Percentiles rank a stretch among this genome's conserved stretches.
Evolutionary conservation across 139 green algal genomes (phyloP).

Genomic region (Closterium sp.): DNA sequence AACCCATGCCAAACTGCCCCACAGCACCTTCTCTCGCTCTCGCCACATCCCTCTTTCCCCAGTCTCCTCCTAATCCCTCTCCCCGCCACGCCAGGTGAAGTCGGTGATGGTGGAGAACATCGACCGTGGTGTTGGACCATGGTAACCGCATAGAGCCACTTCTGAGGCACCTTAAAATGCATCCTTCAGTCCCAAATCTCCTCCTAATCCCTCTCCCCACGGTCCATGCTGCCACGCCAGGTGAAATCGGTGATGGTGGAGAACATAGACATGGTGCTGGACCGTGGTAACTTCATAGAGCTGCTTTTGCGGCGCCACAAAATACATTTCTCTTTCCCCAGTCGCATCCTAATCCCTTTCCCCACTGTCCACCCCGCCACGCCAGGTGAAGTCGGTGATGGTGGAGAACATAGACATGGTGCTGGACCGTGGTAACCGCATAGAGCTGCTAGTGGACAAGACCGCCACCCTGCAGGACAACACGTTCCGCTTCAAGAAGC

Average conservation of each 20-base stretch:
- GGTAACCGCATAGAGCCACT: slow-evolving; percentile 90
- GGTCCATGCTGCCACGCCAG: background rate
- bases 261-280: slow-evolving; percentile 83
- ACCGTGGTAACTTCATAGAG: slow-evolving; percentile 89
- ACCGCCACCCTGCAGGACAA: slow-evolving; percentile 74
- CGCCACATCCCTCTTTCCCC: no score
- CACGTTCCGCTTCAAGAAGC: slow-evolving; percentile 78
- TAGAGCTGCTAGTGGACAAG: slow-evolving; percentile 94
- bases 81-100: slow-evolving; percentile 56
- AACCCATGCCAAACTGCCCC: no score
- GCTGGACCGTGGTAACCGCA: slow-evolving; percentile 85
- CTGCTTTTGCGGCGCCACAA: slow-evolving; percentile 73
- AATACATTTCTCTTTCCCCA: no score
- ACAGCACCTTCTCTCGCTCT: no score
- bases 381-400: slow-evolving; percentile 71
- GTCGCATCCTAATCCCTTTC: no score
- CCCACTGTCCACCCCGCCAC: no score
- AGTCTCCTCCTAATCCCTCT: no score
- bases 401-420: slow-evolving; percentile 82
- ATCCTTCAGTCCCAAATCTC: no score
- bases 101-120: slow-evolving; percentile 80
- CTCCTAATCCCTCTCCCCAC: no score
- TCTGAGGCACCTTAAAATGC: no score
- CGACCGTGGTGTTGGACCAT: slow-evolving; percentile 83
- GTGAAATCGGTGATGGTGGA: slow-evolving; percentile 66